phyloP scores from a whole-genome alignment of 352 stramenopile species.

The Globisporangium solare region DNA sequence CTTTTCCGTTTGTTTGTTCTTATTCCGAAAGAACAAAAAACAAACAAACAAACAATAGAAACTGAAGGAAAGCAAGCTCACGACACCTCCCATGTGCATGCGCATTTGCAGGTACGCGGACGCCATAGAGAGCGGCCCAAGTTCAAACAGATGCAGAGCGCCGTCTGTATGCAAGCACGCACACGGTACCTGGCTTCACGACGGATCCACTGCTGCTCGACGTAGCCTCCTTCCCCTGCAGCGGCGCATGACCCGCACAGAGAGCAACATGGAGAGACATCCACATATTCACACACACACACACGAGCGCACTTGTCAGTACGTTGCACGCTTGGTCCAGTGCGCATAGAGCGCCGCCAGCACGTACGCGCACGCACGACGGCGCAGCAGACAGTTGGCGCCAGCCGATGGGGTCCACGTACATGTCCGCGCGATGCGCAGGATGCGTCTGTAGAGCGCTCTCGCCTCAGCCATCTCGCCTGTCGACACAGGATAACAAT shows the following conservation, averaged over 20 bases:
- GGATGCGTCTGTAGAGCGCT: slow-evolving; percentile 65
- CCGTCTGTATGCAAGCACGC: not conserved
- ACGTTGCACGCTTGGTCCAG: too few relatives aligned
- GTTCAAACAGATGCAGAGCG: not conserved
- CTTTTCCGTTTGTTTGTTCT: not conserved
- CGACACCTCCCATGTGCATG: too few relatives aligned
- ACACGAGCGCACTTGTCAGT: not conserved
- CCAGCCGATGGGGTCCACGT: slow-evolving; percentile 15
- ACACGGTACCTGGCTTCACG: slow-evolving; percentile 43
- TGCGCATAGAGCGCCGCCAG: too few relatives aligned
- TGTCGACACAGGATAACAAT: too few relatives aligned
- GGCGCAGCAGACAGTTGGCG: too few relatives aligned
- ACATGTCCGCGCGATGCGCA: slow-evolving; percentile 72
- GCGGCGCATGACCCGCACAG: not conserved
- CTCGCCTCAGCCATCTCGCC: slow-evolving; percentile 23
- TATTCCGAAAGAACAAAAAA: too few relatives aligned
- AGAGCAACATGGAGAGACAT: too few relatives aligned
- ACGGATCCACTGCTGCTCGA: slow-evolving; percentile 67
- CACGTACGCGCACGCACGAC: too few relatives aligned
- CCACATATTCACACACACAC: too few relatives aligned
- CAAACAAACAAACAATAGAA: not conserved
- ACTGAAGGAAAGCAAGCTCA: not conserved
- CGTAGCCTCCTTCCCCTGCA: slow-evolving; percentile 55
- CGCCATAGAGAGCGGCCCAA: not conserved
- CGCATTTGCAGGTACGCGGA: too few relatives aligned